Evolutionary conservation across 164 flowering plant species (phyloP).

Genomic region (Magnolia changhungtana): DNA sequence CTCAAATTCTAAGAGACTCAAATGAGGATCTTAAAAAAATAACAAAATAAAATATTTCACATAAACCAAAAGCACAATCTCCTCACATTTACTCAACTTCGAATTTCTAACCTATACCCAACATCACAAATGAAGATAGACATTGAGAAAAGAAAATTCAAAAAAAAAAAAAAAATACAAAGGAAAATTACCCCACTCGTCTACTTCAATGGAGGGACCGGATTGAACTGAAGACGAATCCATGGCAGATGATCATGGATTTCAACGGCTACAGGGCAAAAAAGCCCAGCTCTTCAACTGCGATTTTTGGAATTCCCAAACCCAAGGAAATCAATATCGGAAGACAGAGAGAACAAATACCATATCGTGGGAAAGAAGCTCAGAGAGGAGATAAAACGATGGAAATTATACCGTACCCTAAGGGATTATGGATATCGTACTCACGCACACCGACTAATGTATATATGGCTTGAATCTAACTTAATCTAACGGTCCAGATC

Average conservation of each 20-base stretch:
- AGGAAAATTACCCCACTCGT: slow-evolving; percentile 64
- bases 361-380: background rate
- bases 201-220: slow-evolving; percentile 53
- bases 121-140: background rate
- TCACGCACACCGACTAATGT: background rate
- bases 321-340: background rate
- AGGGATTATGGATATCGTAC: background rate
- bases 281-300: slow-evolving; percentile 34
- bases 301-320: background rate
- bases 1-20: background rate
- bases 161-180: background rate
- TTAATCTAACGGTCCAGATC: too few species aligned
- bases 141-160: background rate
- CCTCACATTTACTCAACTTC: background rate
- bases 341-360: background rate
- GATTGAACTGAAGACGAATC: slow-evolving; percentile 48
- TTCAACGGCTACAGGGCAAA: slow-evolving; percentile 43
- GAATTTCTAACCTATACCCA: slow-evolving; percentile 1
- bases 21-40: background rate
- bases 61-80: background rate
- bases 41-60: too few species aligned
- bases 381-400: background rate
- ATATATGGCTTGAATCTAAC: too few species aligned
- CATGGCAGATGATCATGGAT: slow-evolving; percentile 70
- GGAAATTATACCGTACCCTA: background rate